A percentile compares a stretch with the other conserved stretches of the same genome.
Evolutionary conservation across 371 early-diverging fungal genomes (phyloP).

Genomic region (Lichtheimia ornata): DNA sequence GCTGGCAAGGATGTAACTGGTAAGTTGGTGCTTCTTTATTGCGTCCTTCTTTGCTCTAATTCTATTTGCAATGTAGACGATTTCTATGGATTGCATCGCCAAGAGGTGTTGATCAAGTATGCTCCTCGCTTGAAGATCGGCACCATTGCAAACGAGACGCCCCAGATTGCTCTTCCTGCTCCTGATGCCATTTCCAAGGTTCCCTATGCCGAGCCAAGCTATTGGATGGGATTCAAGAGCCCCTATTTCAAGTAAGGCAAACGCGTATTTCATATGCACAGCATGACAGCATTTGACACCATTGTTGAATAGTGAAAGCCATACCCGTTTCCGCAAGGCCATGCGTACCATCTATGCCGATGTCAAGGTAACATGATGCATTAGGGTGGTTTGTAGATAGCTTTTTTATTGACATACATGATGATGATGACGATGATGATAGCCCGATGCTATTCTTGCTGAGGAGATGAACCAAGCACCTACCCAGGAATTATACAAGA

Average conservation of each 20-base stretch:
- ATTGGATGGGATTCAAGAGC: conserved; percentile 58
- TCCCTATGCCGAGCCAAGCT: conserved; percentile 64
- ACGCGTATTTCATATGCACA: not conserved
- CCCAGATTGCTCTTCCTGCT: conserved; percentile 25
- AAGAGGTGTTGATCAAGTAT: conserved; percentile 61
- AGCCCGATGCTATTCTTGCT: conserved; percentile 33
- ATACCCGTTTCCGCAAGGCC: conserved; percentile 46
- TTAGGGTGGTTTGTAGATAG: not conserved
- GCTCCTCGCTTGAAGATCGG: conserved; percentile 46
- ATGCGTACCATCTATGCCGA: conserved; percentile 40
- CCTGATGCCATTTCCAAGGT: conserved; percentile 50
- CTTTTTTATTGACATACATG: conserved; percentile 57
- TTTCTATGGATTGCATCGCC: conserved; percentile 75
- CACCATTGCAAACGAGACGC: conserved; percentile 36
- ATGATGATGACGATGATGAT: conserved; percentile 50
- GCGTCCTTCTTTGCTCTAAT: not conserved
- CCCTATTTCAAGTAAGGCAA: conserved; percentile 59
- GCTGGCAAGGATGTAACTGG: conserved; percentile 28
- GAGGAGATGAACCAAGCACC: conserved; percentile 50
- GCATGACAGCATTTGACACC: no score
- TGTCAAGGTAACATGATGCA: conserved; percentile 11
- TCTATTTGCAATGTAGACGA: conserved; percentile 11
- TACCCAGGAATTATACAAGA: conserved; percentile 42
- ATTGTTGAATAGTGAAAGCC: conserved; percentile 43
- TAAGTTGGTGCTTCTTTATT: not conserved